Base-by-base conservation (phyloP, 805 yeast species). In the Nakazawaea sp. region DNA sequence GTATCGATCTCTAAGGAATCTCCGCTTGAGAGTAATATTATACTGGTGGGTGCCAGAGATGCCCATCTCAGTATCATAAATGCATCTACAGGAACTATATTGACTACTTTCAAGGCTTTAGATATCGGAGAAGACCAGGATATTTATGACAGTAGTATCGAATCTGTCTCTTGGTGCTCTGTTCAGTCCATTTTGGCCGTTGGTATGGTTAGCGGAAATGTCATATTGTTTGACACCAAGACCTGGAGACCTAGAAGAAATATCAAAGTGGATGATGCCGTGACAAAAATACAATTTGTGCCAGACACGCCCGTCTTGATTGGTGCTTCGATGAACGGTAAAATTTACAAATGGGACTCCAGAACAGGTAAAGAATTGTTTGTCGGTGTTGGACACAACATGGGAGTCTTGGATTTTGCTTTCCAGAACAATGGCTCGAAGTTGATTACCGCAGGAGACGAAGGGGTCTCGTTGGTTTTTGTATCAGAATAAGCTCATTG, bases 361-460 rank as follows among this genome's bases (percentile, higher is more conserved):
- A 79, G 96, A 62, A 81, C 88, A 3, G 95, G 95, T 41, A 76
- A 72, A 42, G 79, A 75, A 50, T 59, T 81, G 41, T 83, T 81
- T 62, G 81, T 71, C 24, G 92, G 94, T 45, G 76, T 77, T 28
- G 99, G 98, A 17, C 98, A 92, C 58, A 83, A 82, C 59, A 84
- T 85, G 83, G 97, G 97, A 44, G 79, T 92, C 15, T 69, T 92
- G 45, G 97, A 87, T 50, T 90, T 92, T 54, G 78, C 81, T 15
- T 53, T 81, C 30, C 73, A 78, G 40, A 78, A 75, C 28, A 62
- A 72, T 32, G 90, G 87, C 19, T 68, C 71, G 35, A 78, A 80
- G 55, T 52, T 92, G 31, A 70, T 88, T 26, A 86, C 97, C 16
- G 98, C 96, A 11, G 97, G 97, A 45, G 98, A 92, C 57, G 98